Conservation (phyloP, 1,284 basidiomycete genomes). For the Coriolopsis trogii region DNA sequence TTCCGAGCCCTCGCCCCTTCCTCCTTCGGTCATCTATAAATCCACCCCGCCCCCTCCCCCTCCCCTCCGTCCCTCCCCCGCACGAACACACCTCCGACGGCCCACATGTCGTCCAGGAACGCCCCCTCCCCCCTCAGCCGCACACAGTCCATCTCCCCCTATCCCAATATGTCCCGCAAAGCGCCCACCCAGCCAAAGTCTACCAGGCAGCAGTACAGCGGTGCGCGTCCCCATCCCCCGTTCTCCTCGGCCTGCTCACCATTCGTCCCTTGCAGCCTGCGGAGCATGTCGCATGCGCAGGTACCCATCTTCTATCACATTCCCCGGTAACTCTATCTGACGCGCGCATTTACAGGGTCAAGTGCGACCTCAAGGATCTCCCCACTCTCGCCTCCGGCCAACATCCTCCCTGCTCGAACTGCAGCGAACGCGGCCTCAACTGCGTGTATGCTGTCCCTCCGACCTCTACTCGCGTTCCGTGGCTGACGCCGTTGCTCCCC, state of each 20-base stretch:
- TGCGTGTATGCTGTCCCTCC: constrained; percentile 64
- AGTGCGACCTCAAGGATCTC: constrained; percentile 81
- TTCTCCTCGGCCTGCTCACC: constrained; percentile 8
- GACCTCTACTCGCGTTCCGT: constrained; percentile 1
- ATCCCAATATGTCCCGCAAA: constrained; percentile 23
- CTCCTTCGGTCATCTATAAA: constrained; percentile 10
- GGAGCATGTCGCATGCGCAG: constrained; percentile 88
- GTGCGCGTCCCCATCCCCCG: constrained; percentile 42
- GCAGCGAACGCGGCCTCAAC: constrained; percentile 82
- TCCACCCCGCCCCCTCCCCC: constrained; percentile 12
- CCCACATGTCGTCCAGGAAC: constrained; percentile 51
- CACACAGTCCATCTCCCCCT: constrained; percentile 28
- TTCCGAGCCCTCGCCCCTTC: constrained; percentile 10
- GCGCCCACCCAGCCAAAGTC: constrained; percentile 29
- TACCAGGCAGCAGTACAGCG: constrained; percentile 30
- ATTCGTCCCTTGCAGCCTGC: constrained; percentile 62
- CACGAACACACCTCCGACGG: no score
- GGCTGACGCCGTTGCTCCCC: constrained; percentile 11
- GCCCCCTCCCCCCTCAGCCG: constrained; percentile 23
- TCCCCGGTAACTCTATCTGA: constrained; percentile 8
- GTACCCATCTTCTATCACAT: constrained; percentile 38
- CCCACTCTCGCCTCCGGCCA: constrained; percentile 49
- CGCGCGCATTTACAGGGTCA: constrained; percentile 54
- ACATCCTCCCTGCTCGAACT: constrained; percentile 80
- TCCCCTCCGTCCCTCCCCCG: constrained; percentile 6